Evolutionary conservation across 2,329 filamentous ascomycete genomes (phyloP).

Genomic region (Fusarium fujikuroi): DNA sequence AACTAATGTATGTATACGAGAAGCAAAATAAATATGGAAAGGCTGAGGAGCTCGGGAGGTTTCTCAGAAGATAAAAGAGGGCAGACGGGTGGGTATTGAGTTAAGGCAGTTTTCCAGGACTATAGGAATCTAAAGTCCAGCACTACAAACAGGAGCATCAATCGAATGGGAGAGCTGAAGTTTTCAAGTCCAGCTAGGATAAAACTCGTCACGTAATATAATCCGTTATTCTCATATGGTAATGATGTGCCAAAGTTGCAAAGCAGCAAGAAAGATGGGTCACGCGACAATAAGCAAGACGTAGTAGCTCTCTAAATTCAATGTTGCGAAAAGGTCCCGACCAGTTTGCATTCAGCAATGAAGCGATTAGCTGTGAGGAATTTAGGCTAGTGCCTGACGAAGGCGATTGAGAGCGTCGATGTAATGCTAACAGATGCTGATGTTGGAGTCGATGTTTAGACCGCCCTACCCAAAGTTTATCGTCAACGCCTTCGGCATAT

Average conservation of each 20-base stretch:
- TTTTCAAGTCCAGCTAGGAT: rapidly evolving
- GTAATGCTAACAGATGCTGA: background rate
- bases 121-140: rapidly evolving
- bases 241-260: background rate
- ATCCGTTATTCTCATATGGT: rapidly evolving
- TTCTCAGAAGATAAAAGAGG: rapidly evolving
- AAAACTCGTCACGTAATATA: rapidly evolving
- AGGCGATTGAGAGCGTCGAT: rapidly evolving
- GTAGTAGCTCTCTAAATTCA: background rate
- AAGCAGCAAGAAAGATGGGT: background rate
- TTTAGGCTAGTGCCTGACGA: rapidly evolving
- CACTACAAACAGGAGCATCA: background rate
- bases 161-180: rapidly evolving
- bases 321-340: background rate
- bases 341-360: too few relatives aligned
- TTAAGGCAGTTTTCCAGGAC: rapidly evolving
- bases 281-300: background rate
- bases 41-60: background rate
- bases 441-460: background rate
- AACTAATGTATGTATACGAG: rapidly evolving
- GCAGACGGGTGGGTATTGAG: rapidly evolving
- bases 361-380: rapidly evolving
- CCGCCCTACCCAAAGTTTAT: background rate
- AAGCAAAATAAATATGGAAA: rapidly evolving
- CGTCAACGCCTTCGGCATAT: background rate